Evolutionary conservation across 352 stramenopile genomes (phyloP).

Genomic region (Halophytophthora polymorphica): DNA sequence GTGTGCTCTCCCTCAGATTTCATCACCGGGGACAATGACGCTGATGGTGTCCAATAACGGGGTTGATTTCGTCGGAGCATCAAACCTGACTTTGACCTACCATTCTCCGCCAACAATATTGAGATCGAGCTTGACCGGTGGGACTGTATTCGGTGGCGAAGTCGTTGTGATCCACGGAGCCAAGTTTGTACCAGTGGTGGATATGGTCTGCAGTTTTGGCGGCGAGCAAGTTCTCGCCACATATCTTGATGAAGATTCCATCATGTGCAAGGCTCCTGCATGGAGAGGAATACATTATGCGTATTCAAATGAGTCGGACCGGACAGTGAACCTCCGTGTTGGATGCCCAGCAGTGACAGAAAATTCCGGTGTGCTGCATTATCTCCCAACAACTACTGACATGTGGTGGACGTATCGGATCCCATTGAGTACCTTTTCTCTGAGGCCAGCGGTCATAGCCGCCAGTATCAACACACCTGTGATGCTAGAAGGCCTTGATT

Average conservation of each 20-base stretch:
- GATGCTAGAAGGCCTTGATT: slow-evolving; percentile 10
- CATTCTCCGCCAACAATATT: slow-evolving; percentile 11
- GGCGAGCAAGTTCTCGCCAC: slow-evolving; percentile 3
- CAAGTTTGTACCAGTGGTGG: slow-evolving; percentile 19
- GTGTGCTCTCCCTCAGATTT: slow-evolving; percentile 24
- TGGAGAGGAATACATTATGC: slow-evolving; percentile 10
- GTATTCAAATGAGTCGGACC: not conserved
- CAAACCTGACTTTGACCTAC: slow-evolving; percentile 16
- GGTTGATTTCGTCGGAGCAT: slow-evolving; percentile 29
- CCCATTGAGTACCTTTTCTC: slow-evolving; percentile 5
- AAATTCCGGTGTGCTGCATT: not conserved
- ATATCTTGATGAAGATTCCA: slow-evolving; percentile 8
- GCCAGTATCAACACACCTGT: not conserved
- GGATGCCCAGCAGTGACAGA: not conserved
- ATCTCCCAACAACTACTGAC: not conserved
- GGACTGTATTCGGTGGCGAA: slow-evolving; percentile 31
- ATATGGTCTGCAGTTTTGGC: slow-evolving; percentile 25
- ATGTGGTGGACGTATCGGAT: slow-evolving; percentile 24
- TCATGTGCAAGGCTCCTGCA: slow-evolving; percentile 24
- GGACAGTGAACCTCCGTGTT: slow-evolving; percentile 2
- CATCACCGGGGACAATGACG: slow-evolving; percentile 7
- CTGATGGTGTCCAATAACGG: slow-evolving; percentile 39
- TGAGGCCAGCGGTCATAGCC: slow-evolving; percentile 7
- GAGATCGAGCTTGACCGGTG: slow-evolving; percentile 10
- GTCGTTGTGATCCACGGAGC: slow-evolving; percentile 13